Evolutionary conservation across 352 stramenopile species (phyloP), one percentile per base, ranked within the genome.

Genomic region (Pythium diclinum): DNA sequence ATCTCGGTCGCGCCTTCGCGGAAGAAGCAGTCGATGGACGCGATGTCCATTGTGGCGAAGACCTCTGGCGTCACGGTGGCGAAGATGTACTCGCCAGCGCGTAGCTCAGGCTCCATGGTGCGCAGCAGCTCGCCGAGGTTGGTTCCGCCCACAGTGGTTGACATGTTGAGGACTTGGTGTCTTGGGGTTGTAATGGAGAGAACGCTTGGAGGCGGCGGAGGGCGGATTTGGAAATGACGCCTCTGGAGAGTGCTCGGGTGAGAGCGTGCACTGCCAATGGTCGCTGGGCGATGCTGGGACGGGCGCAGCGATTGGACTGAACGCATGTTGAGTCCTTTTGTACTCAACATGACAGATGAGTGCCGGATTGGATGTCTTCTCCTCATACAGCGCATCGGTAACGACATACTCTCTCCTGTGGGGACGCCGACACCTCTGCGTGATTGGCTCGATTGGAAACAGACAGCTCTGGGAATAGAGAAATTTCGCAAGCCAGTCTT

Each of bases 91-190:
- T 55, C 61, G 32, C 61, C 61, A 2, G 2, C 52, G 46, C 51
- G 61, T 4, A 62, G 61, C 46, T 56, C 61, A 3, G 61, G 61
- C 4, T 55, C 25, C 61, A 68, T 68, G 28, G 52, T 47, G 32
- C 61, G 61, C 53, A 68, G 61, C 28, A 68, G 61, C 32, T 42
- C 46, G 5, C 44, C 3, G 28, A 68, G 46, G 23, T 68, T 68
- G 9, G 61, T 68, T 30, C 56, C 61, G 21, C 61, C 61, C n/a
- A 28, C 17, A 32, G 55, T 61, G 5, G 6, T 52, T 21, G 32
- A 51, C 44, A 30, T 47, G 14, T 19, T 47, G 38, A 11, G 11
- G 30, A 30, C 44, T 51, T 51, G n/a, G 16, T 32, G 19, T 19
- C 30, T 51, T n/a, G 44, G 5, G 30, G 5, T 16, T 30, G 44